Evolutionary conservation across 331 rosid species (phyloP).

Genomic region (Rosa hybrid): DNA sequence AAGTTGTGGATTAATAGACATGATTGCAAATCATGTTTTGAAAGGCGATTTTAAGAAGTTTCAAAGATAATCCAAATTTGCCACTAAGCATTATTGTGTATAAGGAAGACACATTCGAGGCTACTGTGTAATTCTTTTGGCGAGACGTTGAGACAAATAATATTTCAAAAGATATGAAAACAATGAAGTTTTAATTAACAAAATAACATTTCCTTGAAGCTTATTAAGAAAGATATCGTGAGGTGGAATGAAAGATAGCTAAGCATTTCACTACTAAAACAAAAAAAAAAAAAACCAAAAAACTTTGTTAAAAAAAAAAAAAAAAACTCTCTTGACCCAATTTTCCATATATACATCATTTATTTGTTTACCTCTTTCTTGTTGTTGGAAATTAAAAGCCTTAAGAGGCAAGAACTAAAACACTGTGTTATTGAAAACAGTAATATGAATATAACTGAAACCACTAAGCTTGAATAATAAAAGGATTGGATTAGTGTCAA

Average conservation of each 20-base stretch:
- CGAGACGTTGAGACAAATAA: background rate
- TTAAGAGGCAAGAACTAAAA: background rate
- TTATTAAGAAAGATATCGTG: no score
- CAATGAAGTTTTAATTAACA: no score
- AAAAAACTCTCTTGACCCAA: background rate
- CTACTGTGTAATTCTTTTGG: background rate
- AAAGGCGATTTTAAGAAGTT: background rate
- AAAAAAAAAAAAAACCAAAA: no score
- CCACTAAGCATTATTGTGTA: background rate
- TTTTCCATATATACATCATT: no score
- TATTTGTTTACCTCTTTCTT: background rate
- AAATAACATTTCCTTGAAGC: no score
- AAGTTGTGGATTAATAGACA: background rate
- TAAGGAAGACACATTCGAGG: background rate
- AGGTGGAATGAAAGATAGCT: no score
- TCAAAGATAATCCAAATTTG: background rate
- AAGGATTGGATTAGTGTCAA: background rate
- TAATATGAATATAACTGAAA: background rate
- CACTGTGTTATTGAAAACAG: background rate
- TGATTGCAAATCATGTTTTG: background rate
- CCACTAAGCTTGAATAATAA: background rate
- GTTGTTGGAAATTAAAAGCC: background rate
- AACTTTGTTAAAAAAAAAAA: no score
- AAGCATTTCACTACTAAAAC: no score
- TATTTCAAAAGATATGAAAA: no score